Percentiles rank a stretch among this genome's conserved stretches.
These are phyloP conservation scores for Penicillium cosmopolitanum DNA, from an alignment of 495 filamentous ascomycete genomes.

Conservation along the genomic window DNA sequence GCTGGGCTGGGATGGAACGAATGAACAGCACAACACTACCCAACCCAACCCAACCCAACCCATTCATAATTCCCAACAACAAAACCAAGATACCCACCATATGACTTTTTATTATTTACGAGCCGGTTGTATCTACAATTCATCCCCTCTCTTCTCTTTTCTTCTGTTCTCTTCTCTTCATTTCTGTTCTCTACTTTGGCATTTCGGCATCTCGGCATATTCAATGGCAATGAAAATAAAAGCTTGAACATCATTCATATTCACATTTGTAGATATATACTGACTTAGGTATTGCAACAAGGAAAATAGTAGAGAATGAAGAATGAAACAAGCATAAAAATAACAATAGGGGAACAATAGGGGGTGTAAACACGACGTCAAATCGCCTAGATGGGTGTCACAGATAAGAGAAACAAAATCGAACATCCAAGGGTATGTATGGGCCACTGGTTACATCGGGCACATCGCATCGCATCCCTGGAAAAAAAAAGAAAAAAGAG, in stretches of 20 bases:
- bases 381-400: background rate
- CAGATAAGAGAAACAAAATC: too few species aligned
- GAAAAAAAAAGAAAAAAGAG: too few species aligned
- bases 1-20: too few species aligned
- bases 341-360: background rate
- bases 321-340: background rate
- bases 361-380: background rate
- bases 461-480: too few species aligned
- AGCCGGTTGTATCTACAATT: background rate
- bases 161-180: background rate
- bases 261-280: conserved; percentile 13
- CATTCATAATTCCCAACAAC: too few species aligned
- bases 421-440: too few species aligned
- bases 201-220: too few species aligned
- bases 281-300: background rate
- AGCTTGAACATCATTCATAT: conserved; percentile 4
- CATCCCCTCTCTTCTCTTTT: background rate
- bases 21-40: too few species aligned
- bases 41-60: too few species aligned
- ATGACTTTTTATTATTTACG: conserved; percentile 5
- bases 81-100: conserved; percentile 11
- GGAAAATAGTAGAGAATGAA: conserved; percentile 3
- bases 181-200: too few species aligned
- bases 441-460: too few species aligned
- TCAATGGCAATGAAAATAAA: background rate